Percentiles rank a stretch among this genome's conserved stretches.
Conservation (phyloP, 768 basidiomycete species). For the Symmetrospora coprosmae region DNA sequence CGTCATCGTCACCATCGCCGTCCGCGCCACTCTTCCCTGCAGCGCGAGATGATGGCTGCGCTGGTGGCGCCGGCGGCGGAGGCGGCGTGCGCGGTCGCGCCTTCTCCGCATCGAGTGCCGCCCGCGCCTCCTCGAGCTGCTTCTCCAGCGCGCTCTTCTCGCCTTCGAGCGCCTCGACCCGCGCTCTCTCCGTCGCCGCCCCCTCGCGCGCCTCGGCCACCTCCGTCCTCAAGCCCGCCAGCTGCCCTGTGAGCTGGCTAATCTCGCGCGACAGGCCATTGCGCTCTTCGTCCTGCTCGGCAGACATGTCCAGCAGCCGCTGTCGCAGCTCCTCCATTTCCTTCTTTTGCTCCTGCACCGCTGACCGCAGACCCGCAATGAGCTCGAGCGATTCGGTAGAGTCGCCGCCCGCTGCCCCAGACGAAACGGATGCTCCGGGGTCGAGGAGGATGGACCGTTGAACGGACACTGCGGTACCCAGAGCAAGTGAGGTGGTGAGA, state of each 20-base stretch:
- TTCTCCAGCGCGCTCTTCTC: conserved; percentile 37
- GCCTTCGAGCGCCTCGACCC: conserved; percentile 38
- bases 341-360: conserved; percentile 59
- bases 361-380: conserved; percentile 66
- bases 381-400: conserved; percentile 64
- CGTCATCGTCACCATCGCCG: not conserved
- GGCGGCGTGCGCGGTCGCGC: no score
- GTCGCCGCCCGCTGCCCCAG: conserved; percentile 44
- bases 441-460: conserved; percentile 40
- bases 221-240: conserved; percentile 52
- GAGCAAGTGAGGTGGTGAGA: no score
- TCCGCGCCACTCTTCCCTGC: not conserved
- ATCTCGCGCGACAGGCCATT: conserved; percentile 4
- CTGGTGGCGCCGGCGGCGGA: no score
- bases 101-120: not conserved
- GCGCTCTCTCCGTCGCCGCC: conserved; percentile 41
- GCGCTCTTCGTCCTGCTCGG: conserved; percentile 30
- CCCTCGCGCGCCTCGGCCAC: conserved; percentile 42
- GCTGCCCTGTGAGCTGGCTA: conserved; percentile 43
- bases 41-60: no score
- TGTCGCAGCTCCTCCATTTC: conserved; percentile 39
- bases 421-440: conserved; percentile 43
- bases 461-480: conserved; percentile 38
- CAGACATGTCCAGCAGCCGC: conserved; percentile 25
- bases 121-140: not conserved